These are phyloP conservation scores for Pythium chondricola DNA, from an alignment of 352 stramenopile species.

Conservation along the genomic window DNA sequence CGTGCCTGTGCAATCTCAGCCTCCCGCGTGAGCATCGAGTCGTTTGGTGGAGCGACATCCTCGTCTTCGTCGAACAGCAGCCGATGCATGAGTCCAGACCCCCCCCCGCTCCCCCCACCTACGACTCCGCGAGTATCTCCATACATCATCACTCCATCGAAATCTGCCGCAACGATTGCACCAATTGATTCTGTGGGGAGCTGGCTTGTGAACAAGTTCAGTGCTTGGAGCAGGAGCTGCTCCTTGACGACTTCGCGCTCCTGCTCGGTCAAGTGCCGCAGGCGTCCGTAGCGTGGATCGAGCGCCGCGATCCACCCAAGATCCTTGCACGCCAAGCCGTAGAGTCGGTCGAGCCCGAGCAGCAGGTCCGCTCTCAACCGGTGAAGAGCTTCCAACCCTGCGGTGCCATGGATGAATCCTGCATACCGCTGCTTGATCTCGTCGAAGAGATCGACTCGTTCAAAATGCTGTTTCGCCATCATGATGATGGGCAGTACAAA, in stretches of 20 bases:
- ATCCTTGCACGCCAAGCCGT: slow-evolving; percentile 11
- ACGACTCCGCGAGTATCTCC: slow-evolving; percentile 8
- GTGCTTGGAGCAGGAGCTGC: slow-evolving; percentile 10
- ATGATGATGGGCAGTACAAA: slow-evolving; percentile 32
- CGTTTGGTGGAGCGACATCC: slow-evolving; percentile 18
- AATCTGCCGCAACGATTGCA: slow-evolving; percentile 12
- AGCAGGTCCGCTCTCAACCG: slow-evolving; percentile 10
- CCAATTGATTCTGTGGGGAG: slow-evolving; percentile 20
- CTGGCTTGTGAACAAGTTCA: slow-evolving; percentile 23
- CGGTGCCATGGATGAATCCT: background rate
- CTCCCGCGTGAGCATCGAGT: slow-evolving; percentile 24
- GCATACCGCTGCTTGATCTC: slow-evolving; percentile 17
- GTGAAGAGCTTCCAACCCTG: slow-evolving; percentile 7
- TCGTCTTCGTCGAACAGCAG: slow-evolving; percentile 49
- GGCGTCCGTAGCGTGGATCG: slow-evolving; percentile 37
- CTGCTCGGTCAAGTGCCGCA: slow-evolving; percentile 36
- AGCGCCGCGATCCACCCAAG: slow-evolving; percentile 36
- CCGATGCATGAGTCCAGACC: slow-evolving; percentile 34
- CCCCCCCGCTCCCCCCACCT: background rate
- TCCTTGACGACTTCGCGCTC: slow-evolving; percentile 23
- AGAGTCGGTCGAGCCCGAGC: slow-evolving; percentile 5
- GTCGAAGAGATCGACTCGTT: slow-evolving; percentile 20
- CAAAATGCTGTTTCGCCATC: slow-evolving; percentile 29
- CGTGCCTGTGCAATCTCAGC: slow-evolving; percentile 32
- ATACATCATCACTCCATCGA: slow-evolving; percentile 33